These are phyloP conservation scores for Phaeophleospora eucalypticola DNA, from an alignment of 2,329 filamentous ascomycete species.

Conservation along the genomic window DNA sequence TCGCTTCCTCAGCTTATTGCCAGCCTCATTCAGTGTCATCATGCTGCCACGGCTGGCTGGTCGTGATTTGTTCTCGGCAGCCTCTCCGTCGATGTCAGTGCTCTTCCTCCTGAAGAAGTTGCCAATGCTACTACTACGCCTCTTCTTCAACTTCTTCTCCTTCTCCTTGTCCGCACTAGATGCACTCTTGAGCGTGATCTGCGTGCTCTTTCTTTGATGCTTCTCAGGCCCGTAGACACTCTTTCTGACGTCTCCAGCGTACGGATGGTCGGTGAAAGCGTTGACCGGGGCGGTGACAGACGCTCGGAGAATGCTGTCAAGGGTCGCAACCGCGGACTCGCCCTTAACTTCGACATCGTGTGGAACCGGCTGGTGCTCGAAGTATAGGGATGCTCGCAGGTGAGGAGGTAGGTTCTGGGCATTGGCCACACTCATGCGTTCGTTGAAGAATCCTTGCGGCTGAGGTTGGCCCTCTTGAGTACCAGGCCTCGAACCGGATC, in stretches of 20 bases:
- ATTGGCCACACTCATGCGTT: conserved; percentile 37
- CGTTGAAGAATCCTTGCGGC: conserved; percentile 25
- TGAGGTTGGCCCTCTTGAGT: conserved; percentile 5
- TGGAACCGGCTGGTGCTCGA: conserved; percentile 62
- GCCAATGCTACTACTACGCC: conserved; percentile 30
- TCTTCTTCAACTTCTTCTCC: conserved; percentile 21
- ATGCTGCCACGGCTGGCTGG: conserved; percentile 28
- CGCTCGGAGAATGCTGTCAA: conserved; percentile 89
- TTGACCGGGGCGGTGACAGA: conserved; percentile 82
- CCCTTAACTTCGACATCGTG: conserved; percentile 59
- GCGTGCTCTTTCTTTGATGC: conserved; percentile 18
- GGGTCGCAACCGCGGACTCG: conserved; percentile 79
- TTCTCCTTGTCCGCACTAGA: conserved; percentile 4
- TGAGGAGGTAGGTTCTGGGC: conserved; percentile 65
- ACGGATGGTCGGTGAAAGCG: conserved; percentile 86
- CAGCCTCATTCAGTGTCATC: conserved; percentile 28
- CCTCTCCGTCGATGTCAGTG: conserved; percentile 36
- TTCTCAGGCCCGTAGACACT: conserved; percentile 63
- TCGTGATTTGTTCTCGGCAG: conserved; percentile 20
- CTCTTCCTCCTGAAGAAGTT: conserved; percentile 31
- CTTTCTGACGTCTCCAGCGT: conserved; percentile 68
- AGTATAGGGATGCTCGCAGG: conserved; percentile 85
- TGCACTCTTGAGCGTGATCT: conserved; percentile 7
- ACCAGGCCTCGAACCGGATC: conserved; percentile 13
- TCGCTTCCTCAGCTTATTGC: conserved; percentile 34